A percentile compares a stretch with the other conserved stretches of the same genome.
phyloP scores from a whole-genome alignment of 768 basidiomycete genomes.

The Kwoniella europaea region DNA sequence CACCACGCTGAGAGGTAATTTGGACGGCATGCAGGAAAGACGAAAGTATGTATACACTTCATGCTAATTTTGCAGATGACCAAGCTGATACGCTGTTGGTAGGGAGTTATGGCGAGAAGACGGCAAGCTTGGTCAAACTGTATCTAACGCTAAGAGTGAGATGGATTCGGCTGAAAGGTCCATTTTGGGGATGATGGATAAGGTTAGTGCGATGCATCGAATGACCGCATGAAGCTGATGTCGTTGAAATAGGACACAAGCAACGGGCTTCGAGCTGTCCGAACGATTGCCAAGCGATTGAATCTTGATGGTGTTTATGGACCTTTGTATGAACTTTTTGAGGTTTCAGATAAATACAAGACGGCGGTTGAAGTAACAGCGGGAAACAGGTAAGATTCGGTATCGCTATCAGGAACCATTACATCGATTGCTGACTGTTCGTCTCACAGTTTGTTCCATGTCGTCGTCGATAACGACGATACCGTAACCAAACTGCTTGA shows the following conservation, averaged over 20 bases:
- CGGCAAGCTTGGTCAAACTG: constrained; percentile 78
- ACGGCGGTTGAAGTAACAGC: constrained; percentile 93
- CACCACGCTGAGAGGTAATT: constrained; percentile 68
- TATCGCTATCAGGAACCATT: no score
- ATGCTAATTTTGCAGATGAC: background rate
- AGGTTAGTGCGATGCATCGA: constrained; percentile 63
- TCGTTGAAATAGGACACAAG: constrained; percentile 75
- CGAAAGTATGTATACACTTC: constrained; percentile 65
- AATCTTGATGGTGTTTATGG: constrained; percentile 85
- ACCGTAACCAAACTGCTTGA: constrained; percentile 91
- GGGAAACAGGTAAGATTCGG: constrained; percentile 75
- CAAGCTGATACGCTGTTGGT: constrained; percentile 11
- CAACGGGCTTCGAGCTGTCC: constrained; percentile 81
- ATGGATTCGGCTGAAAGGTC: constrained; percentile 77
- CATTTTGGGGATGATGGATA: constrained; percentile 92
- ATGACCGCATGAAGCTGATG: background rate
- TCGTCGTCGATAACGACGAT: constrained; percentile 95
- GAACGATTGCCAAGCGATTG: constrained; percentile 77
- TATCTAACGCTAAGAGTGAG: constrained; percentile 78
- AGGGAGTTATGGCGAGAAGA: constrained; percentile 92
- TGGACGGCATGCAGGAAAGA: constrained; percentile 73
- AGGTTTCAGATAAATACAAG: constrained; percentile 88
- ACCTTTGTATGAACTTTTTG: constrained; percentile 89
- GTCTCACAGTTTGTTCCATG: constrained; percentile 80
- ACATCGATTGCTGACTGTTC: background rate